Evolutionary conservation across 306 rosid species (phyloP).

Genomic region (Prunus armeniaca): DNA sequence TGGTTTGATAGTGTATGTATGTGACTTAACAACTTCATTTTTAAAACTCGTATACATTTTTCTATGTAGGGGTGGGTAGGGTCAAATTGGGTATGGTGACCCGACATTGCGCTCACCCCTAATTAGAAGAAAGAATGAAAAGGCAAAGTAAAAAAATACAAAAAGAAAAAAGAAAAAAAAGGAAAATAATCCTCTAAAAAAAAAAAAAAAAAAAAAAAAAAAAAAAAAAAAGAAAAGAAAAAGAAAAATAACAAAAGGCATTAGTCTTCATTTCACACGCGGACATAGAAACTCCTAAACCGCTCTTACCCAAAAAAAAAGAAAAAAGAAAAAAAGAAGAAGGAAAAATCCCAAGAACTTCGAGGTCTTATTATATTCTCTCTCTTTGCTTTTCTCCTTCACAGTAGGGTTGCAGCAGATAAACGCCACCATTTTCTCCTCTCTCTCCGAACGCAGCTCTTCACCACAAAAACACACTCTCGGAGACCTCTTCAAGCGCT

Average conservation of each 20-base stretch:
- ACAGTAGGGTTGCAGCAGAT: constrained; percentile 72
- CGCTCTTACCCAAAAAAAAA: neutral
- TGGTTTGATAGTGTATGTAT: too few relatives aligned
- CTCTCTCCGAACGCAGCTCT: constrained; percentile 11
- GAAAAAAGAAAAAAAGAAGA: neutral
- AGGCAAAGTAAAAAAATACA: too few relatives aligned
- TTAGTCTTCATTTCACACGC: neutral
- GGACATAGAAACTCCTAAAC: neutral
- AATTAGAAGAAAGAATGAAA: too few relatives aligned
- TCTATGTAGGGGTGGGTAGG: too few relatives aligned
- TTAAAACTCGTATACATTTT: too few relatives aligned
- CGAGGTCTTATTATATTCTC: neutral
- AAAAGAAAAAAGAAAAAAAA: too few relatives aligned
- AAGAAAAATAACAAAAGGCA: neutral
- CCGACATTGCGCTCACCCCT: too few relatives aligned
- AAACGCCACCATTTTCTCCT: constrained; percentile 47
- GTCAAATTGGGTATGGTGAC: too few relatives aligned
- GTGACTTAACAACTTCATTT: too few relatives aligned
- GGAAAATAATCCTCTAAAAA: too few relatives aligned
- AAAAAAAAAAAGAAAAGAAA: too few relatives aligned
- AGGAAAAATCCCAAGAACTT: neutral
- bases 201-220: too few relatives aligned
- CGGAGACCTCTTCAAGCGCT: neutral
- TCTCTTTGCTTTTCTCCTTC: constrained; percentile 14
- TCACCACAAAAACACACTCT: constrained; percentile 11